Evolutionary conservation across 208 protist genomes (phyloP).

Genomic region (Angomonas ambiguus): DNA sequence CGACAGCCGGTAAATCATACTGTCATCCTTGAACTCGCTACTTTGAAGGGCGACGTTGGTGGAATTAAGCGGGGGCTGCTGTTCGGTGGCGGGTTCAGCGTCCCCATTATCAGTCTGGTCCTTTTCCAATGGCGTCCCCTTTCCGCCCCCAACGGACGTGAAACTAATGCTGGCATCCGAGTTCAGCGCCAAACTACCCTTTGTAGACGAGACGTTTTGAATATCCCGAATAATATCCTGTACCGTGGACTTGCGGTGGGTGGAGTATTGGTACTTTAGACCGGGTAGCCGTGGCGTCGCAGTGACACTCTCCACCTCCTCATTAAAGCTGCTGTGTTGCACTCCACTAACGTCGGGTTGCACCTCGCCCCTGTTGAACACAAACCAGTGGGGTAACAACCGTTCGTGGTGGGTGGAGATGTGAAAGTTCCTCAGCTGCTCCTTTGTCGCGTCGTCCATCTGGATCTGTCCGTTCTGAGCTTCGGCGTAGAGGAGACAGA

Average conservation of each 20-base stretch:
- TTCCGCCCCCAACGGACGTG: neutral
- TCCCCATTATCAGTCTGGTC: neutral
- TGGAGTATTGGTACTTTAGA: neutral
- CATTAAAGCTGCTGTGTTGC: neutral
- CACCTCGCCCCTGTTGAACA: neutral
- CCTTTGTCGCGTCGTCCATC: neutral
- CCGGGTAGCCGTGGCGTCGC: neutral
- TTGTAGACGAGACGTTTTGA: neutral
- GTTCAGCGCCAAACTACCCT: neutral
- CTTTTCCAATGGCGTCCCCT: too few species aligned
- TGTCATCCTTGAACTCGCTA: constrained; percentile 27
- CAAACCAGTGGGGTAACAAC: neutral
- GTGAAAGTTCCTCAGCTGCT: neutral
- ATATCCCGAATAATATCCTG: constrained; percentile 4
- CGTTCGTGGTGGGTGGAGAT: neutral
- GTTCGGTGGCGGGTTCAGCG: neutral
- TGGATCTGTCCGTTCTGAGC: neutral
- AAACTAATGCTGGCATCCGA: neutral
- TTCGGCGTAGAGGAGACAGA: neutral
- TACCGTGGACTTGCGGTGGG: neutral
- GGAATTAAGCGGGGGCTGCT: neutral
- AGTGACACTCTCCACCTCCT: neutral
- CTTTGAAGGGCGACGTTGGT: neutral
- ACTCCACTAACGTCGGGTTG: neutral
- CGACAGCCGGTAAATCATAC: constrained; percentile 46